Evolutionary conservation across 2,329 filamentous ascomycete species (phyloP), one percentile per base, ranked within the genome.

Genomic region (Calonectria pseudoreteaudii): DNA sequence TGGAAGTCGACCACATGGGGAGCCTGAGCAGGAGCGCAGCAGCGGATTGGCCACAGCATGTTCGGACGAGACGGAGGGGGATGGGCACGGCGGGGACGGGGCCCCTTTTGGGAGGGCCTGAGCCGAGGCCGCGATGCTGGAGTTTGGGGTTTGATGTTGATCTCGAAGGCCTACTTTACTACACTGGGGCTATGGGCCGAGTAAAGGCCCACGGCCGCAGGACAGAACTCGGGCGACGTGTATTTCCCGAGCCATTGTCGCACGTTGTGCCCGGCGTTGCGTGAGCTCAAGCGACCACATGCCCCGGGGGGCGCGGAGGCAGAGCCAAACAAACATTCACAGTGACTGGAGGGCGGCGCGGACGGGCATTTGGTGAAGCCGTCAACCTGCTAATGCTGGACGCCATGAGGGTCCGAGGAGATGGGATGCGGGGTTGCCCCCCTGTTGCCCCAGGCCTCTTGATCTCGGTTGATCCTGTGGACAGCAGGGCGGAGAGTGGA

Each of bases 41-140:
- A 36, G 38, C 44, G 56, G 70, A 68, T 68, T 68, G 70, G 70
- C 47, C 23, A 47, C n/a, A 36, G 11, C 34, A 13, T 31, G 62
- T 49, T 60, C 74, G 72, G 72, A 66, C 67, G 72, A 47, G 3
- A 47, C 20, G 44, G 44, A 47, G 36, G 50, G 36, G 34, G 47
- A 64, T 44, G 66, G 50, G 30, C 49, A 30, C 38, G 47, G 50
- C 71, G 70, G 69, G 75, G 69, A 75, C 34, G 64, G 58, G 70
- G 68, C 30, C 77, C 74, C 68, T 72, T 62, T 76, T 74, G 52
- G 77, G 76, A 56, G 72, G 70, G 7, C 64, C 68, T 65, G 76
- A 80, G 68, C 78, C 78, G 78, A 79, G 78, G 78, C 75, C 68
- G 65, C 70, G 49, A 74, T 74, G 68, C 67, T 71, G 66, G 53